phyloP scores from a whole-genome alignment of 306 rosid species.

The Sicyos baderoa region DNA sequence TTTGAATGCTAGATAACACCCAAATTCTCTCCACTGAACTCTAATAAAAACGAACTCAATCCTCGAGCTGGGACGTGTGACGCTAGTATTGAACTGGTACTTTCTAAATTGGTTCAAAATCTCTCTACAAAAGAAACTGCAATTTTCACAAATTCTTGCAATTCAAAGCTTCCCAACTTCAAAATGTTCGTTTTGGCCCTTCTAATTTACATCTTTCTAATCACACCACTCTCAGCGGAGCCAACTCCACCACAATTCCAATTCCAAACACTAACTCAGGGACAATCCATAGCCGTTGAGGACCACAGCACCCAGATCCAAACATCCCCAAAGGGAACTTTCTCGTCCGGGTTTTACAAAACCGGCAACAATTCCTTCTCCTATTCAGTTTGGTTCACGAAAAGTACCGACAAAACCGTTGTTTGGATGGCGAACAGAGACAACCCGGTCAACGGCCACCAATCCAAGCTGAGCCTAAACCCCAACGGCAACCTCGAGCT shows the following conservation, averaged over 20 bases:
- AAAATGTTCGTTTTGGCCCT: background rate
- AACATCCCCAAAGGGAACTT: constrained; percentile 9
- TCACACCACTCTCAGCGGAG: background rate
- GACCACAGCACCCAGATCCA: background rate
- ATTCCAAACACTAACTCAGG: background rate
- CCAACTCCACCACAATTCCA: background rate
- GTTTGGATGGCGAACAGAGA: constrained; percentile 28
- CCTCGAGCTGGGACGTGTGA: too few relatives aligned
- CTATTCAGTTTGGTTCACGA: constrained; percentile 23
- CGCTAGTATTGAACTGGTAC: too few relatives aligned
- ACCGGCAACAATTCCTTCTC: constrained; percentile 21
- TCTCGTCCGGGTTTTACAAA: constrained; percentile 18
- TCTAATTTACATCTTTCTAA: constrained; percentile 13
- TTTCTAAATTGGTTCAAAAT: background rate
- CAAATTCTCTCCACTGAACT: background rate
- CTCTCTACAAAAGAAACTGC: too few relatives aligned
- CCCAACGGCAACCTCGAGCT: background rate
- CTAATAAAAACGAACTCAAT: background rate
- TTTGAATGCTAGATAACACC: background rate
- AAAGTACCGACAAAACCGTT: background rate
- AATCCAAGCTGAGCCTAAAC: constrained; percentile 16
- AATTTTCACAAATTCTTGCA: background rate
- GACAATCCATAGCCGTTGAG: background rate
- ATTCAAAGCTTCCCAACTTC: background rate
- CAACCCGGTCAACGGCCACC: constrained; percentile 17